Evolutionary conservation across 75 land plant species (phyloP).

Genomic region (Pinus albicaulis): DNA sequence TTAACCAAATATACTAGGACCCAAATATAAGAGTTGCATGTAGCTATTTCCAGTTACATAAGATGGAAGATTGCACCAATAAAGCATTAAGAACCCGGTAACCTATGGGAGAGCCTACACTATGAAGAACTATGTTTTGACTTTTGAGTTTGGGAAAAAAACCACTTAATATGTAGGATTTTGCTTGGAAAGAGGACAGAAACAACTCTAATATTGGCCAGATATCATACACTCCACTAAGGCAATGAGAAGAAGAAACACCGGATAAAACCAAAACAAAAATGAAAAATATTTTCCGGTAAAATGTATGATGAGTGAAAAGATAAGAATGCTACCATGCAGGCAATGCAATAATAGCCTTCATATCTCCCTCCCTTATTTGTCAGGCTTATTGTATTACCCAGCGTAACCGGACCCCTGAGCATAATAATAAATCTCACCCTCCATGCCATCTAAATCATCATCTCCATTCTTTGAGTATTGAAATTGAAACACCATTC

Average conservation of each 20-base stretch:
- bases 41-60: not conserved
- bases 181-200: not conserved
- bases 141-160: not conserved
- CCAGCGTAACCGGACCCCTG: not conserved
- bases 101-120: not conserved
- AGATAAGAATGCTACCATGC: not conserved
- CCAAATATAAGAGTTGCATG: conserved; percentile 1
- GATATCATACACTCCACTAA: not conserved
- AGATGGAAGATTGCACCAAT: not conserved
- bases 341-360: not conserved
- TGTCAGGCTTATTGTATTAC: not conserved
- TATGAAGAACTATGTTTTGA: not conserved
- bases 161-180: not conserved
- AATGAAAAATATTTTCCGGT: not conserved
- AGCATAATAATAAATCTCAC: conserved; percentile 2
- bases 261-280: not conserved
- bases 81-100: not conserved
- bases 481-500: not conserved
- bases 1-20: not conserved
- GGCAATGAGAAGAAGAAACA: not conserved
- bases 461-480: not conserved
- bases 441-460: not conserved
- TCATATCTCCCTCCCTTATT: not conserved
- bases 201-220: not conserved
- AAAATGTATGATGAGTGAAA: not conserved